phyloP scores from a whole-genome alignment of 257 asterid species.

The Solanum dulcamara region DNA sequence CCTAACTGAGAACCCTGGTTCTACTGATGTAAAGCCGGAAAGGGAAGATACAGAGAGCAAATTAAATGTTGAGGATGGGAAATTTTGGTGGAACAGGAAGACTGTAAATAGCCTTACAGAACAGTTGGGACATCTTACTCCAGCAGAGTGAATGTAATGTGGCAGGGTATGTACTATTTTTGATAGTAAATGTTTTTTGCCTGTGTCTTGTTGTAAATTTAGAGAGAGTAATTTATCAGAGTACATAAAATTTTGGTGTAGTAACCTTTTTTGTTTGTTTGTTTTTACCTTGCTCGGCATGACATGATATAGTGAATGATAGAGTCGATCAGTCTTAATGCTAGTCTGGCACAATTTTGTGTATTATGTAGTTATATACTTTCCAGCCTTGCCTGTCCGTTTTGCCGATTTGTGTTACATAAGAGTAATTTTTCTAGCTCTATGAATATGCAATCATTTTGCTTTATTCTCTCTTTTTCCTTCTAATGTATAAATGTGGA shows the following conservation, averaged over 20 bases:
- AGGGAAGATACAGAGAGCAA: conserved; percentile 27
- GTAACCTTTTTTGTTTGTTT: background rate
- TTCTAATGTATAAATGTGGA: background rate
- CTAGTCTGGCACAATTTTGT: background rate
- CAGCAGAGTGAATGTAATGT: conserved; percentile 51
- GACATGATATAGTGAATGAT: background rate
- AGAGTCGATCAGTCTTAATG: background rate
- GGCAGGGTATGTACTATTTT: conserved; percentile 4
- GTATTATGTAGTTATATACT: background rate
- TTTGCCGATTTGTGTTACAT: background rate
- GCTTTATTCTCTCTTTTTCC: background rate
- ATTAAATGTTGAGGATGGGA: conserved; percentile 31
- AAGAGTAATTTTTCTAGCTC: background rate
- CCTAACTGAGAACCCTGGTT: conserved; percentile 85
- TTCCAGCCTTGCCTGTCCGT: background rate
- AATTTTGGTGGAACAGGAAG: conserved; percentile 54
- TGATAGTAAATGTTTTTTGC: background rate
- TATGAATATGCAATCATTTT: background rate
- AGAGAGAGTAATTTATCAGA: background rate
- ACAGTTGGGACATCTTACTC: conserved; percentile 78
- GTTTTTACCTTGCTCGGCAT: background rate
- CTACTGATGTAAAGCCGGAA: conserved; percentile 32
- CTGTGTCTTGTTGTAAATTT: background rate
- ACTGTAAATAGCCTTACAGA: conserved; percentile 55
- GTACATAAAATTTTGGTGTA: background rate